Base-by-base conservation (phyloP, 2,329 filamentous ascomycete genomes). In the Blastomyces emzantsi region DNA sequence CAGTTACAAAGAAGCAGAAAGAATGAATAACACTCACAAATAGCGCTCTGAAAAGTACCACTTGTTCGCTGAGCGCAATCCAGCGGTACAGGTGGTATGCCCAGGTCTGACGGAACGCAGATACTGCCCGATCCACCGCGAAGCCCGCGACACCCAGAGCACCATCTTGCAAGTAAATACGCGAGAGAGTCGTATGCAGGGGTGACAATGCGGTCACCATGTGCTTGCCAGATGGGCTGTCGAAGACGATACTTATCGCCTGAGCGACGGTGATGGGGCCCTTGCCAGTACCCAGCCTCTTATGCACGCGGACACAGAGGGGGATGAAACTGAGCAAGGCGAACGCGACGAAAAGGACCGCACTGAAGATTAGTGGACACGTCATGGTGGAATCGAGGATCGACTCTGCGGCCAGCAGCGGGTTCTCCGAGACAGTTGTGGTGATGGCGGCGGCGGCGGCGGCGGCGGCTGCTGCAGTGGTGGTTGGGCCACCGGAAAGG, bases 351-450 rank as follows among this genome's bases (percentile, higher is more conserved):
- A 41, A 49, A 45, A 61, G 43, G 45, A 52, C 41, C 13, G 28
- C 45, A 33, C 43, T 51, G 30, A 61, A 52, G 45, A 61, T 43
- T 22, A 61, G 59, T 41, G 59, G 59, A 45, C 19, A 49, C 11
- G 6, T 13, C 45, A 33, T 49, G 8, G 28, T 19, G 45, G 7
- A 2, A 33, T 61, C 59, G 25, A 61, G n/a, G n/a, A 52, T 11
- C 22, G 49, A 15, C 45, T 51, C 45, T 3, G 54, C 19, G 19
- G n/a, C 28, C 30, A 39, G 19, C 7, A 33, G n/a, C 30, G 54
- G 19, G 19, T 39, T 56, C 30, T 56, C 54, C 28, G 54, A 39
- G 33, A 25, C 17, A 2, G 51, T 17, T 15, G 28, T 33, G 28
- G 15, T 19, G 51, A 30, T 19, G 5, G 51, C 51, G 13, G 22